Evolutionary conservation across 768 basidiomycete species (phyloP), one percentile per base, ranked within the genome.

Genomic region (Termitomyces sp.): DNA sequence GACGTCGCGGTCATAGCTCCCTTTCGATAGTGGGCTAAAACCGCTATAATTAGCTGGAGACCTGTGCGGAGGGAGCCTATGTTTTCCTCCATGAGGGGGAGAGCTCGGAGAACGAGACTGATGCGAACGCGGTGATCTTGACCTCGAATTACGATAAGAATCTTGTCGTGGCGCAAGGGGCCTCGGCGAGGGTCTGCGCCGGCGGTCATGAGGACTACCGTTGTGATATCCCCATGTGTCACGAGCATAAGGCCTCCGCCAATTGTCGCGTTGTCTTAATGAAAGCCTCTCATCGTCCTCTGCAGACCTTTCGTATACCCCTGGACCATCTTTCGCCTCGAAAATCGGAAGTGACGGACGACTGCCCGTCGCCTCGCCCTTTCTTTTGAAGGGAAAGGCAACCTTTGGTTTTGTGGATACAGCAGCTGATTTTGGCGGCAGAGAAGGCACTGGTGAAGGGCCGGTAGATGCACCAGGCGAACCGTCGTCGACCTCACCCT

Each of bases 311-410:
- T 77, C 75, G 56, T 75, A 72, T 20, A 71, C 66, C 60, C 63
- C 67, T 11, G 62, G 55, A 68, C 66, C 71, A 57, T 60, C 62
- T 54, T 41, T 63, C 57, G 62, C 54, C 47, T 64, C 60, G 30
- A 62, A 49, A 50, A 55, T 44, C 45, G 58, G 47, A 30, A 53
- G 59, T 20, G 54, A 51, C 59, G 51, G 60, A 45, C 48, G 50
- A 41, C 33, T 41, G 20, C 62, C 68, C 13, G 62, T 28, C 7
- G 60, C 41, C 40, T 73, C 77, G 45, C 22, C 57, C 62, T 76
- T 81, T 67, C 74, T 79, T 72, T 91, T 92, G 75, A 92, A 91
- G 1, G 90, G 90, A 70, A 89, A 91, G 9, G 86, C 82, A 24
- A 89, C 79, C 65, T 81, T 84, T 20, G 74, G 48, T 67, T 82